phyloP scores from a whole-genome alignment of 352 stramenopile genomes.

The Saprolegnia diclina region DNA sequence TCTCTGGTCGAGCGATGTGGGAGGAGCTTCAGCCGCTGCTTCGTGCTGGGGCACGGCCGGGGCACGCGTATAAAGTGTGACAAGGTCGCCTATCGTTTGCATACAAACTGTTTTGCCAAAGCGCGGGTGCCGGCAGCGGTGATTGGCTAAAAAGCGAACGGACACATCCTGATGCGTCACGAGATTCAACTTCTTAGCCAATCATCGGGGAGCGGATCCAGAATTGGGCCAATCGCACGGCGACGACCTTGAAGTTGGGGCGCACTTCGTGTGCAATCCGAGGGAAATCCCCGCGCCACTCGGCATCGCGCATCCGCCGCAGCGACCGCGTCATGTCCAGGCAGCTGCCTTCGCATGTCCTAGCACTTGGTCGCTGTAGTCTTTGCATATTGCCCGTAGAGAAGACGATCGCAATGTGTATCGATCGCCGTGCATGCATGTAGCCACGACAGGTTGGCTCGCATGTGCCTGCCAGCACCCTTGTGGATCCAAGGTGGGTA shows the following conservation, averaged over 20 bases:
- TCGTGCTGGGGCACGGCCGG: neutral
- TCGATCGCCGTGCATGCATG: too few relatives aligned
- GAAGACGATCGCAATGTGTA: too few relatives aligned
- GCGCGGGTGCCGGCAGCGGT: neutral
- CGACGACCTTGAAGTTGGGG: neutral
- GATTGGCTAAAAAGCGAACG: constrained; percentile 6
- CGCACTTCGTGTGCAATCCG: neutral
- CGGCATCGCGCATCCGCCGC: too few relatives aligned
- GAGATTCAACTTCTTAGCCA: neutral
- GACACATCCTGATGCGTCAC: neutral
- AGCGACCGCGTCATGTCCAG: too few relatives aligned
- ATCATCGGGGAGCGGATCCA: neutral
- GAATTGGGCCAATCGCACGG: neutral
- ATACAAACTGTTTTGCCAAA: constrained; percentile 16
- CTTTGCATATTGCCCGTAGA: too few relatives aligned
- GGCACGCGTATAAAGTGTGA: constrained; percentile 1
- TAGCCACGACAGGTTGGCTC: too few relatives aligned
- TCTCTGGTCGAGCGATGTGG: too few relatives aligned
- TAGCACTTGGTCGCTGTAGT: too few relatives aligned
- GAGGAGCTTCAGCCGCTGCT: neutral
- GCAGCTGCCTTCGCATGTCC: too few relatives aligned
- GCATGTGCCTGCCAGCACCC: too few relatives aligned
- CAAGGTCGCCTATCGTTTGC: neutral
- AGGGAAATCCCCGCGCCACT: too few relatives aligned
- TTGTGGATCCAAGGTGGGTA: too few relatives aligned